Percentiles rank a stretch among this genome's conserved stretches.
phyloP scores from a whole-genome alignment of 2,329 filamentous ascomycete genomes.

The Epichloe uncinata region DNA sequence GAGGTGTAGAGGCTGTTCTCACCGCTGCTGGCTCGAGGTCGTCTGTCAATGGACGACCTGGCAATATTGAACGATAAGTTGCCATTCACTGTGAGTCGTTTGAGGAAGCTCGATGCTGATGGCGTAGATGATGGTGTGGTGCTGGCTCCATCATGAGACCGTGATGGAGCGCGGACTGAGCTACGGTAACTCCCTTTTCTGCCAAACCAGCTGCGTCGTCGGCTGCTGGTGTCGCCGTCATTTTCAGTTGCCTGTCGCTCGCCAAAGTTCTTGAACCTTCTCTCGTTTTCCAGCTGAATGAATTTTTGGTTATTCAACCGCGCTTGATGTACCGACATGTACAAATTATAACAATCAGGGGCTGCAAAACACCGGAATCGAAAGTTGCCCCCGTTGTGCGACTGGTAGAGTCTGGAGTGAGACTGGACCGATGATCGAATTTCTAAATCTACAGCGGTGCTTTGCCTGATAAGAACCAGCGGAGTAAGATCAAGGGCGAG shows the following conservation, averaged over 20 bases:
- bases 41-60: constrained; percentile 57
- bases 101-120: constrained; percentile 70
- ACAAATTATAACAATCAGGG: constrained; percentile 69
- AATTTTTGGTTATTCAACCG: constrained; percentile 90
- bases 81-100: constrained; percentile 57
- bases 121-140: constrained; percentile 45
- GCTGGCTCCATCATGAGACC: constrained; percentile 62
- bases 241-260: constrained; percentile 37
- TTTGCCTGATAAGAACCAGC: constrained; percentile 76
- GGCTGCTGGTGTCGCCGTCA: constrained; percentile 32
- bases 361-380: constrained; percentile 75
- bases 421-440: constrained; percentile 74
- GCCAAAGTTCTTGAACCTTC: constrained; percentile 58
- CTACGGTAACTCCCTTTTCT: constrained; percentile 52
- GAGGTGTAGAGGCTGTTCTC: constrained; percentile 49
- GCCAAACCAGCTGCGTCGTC: constrained; percentile 44
- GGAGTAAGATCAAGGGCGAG: constrained; percentile 79
- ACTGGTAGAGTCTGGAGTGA: constrained; percentile 53
- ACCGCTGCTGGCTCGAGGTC: constrained; percentile 34
- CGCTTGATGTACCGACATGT: constrained; percentile 74
- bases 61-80: constrained; percentile 69
- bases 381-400: constrained; percentile 57
- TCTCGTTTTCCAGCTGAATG: constrained; percentile 53
- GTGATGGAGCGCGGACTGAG: constrained; percentile 45
- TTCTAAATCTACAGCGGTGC: constrained; percentile 86